These are phyloP conservation scores for Spergularia azorica DNA, from an alignment of 179 eudicot genomes.

Conservation along the genomic window DNA sequence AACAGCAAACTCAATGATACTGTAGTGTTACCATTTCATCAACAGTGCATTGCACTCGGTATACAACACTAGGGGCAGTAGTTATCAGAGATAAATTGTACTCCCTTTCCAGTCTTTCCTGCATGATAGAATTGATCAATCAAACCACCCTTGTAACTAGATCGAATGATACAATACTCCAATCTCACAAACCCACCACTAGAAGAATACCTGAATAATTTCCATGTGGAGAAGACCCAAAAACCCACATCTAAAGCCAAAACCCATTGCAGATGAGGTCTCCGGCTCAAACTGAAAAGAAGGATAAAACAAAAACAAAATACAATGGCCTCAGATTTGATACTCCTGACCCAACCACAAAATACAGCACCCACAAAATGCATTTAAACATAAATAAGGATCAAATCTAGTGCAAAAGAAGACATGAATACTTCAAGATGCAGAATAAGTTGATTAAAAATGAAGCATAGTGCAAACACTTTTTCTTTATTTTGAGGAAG, in stretches of 20 bases:
- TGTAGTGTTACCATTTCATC: conserved; percentile 74
- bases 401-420: background rate
- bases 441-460: background rate
- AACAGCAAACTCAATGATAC: conserved; percentile 22
- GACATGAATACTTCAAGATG: background rate
- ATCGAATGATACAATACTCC: background rate
- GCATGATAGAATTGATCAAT: conserved; percentile 32
- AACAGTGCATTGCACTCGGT: conserved; percentile 64
- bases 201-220: conserved; percentile 81
- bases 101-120: conserved; percentile 99
- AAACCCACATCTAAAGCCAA: conserved; percentile 99
- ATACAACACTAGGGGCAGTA: conserved; percentile 99
- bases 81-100: conserved; percentile 87
- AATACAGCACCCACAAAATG: background rate
- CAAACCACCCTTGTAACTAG: conserved; percentile 14
- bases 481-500: background rate
- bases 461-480: background rate
- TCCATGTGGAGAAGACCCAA: conserved; percentile 98
- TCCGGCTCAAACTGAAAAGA: conserved; percentile 89
- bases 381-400: conserved; percentile 1
- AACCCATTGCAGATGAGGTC: conserved; percentile 99
- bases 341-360: background rate
- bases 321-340: conserved; percentile 6
- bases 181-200: conserved; percentile 6
- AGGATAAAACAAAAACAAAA: background rate